Evolutionary conservation across 352 stramenopile genomes (phyloP), one percentile per base, ranked within the genome.

Genomic region (Globisporangium uncinulatum): DNA sequence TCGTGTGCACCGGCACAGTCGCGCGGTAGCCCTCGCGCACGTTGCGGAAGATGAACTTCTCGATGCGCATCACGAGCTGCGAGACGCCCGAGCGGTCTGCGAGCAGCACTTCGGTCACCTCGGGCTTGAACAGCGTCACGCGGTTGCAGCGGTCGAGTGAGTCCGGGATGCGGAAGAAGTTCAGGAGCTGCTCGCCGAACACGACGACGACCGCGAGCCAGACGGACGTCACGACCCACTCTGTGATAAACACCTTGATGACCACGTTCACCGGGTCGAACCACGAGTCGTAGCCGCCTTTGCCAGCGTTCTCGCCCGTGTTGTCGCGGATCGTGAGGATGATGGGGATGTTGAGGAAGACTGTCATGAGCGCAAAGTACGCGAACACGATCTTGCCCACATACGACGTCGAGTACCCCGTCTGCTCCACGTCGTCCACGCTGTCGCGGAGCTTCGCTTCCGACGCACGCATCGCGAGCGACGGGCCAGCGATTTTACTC

Each of bases 171-270:
- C 77, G 70, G 62, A 88, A 90, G 51, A 83, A 90, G 62, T 90
- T 87, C 62, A 71, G 42, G 6, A 90, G 54, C 37, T 77, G 56
- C 5, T 70, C 59, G 15, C 66, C 60, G 51, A 71, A 76, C 14
- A 78, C 55, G 9, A 90, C 76, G 2, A 86, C 60, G 20, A 65
- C 52, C 0, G 64, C 66, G 45, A 84, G 71, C 73, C 77, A 90
- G 6, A 88, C 59, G 3, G 70, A 64, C 17, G 64, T 57, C 51
- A 87, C 68, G 15, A 85, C 60, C 79, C 79, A 89, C 2, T 75
- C 60, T 46, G 69, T 63, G 51, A 89, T 84, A 51, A 83, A 86
- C 13, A 82, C 76, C 57, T 81, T 73, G 46, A 89, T 82, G 29
- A 87, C 58, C 3, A 71, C 73, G 5, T 74, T 74, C 1, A 63